Evolutionary conservation across 345 rosid species (phyloP).

Genomic region (Viola odorata): DNA sequence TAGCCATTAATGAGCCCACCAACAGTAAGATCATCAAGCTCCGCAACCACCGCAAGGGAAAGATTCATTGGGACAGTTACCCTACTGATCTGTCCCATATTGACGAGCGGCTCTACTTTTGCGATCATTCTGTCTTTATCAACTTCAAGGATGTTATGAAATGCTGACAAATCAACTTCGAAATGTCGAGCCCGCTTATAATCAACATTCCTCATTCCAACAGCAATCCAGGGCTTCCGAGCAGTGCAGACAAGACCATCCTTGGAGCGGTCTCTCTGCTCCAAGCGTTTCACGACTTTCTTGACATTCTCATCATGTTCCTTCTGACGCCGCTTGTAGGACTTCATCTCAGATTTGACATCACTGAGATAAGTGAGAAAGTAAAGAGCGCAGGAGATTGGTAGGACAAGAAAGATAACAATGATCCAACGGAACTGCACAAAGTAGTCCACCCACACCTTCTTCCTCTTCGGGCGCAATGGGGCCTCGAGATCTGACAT

Average conservation of each 20-base stretch:
- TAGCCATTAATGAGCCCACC: conserved; percentile 99
- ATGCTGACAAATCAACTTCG: conserved; percentile 87
- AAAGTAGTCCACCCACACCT: conserved; percentile 74
- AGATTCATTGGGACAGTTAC: conserved; percentile 88
- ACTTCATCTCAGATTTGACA: conserved; percentile 78
- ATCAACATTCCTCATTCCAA: conserved; percentile 99
- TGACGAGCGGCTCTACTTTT: conserved; percentile 95
- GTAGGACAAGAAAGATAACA: conserved; percentile 89
- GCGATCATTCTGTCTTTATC: conserved; percentile 86
- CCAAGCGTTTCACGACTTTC: conserved; percentile 82
- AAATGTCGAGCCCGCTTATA: conserved; percentile 93
- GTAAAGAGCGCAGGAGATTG: conserved; percentile 69
- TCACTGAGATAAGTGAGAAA: conserved; percentile 94
- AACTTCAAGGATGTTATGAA: conserved; percentile 74
- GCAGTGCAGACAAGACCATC: conserved; percentile 99
- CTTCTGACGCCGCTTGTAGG: conserved; percentile 75
- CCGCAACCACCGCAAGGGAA: conserved; percentile 96
- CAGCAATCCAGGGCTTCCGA: conserved; percentile 98
- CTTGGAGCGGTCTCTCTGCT: conserved; percentile 67
- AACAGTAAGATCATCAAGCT: conserved; percentile 97
- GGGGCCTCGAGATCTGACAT: conserved; percentile 88
- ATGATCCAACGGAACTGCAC: conserved; percentile 86
- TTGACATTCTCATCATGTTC: conserved; percentile 87
- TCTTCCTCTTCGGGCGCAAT: conserved; percentile 86
- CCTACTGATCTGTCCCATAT: conserved; percentile 95